Evolutionary conservation across 108 stramenopile genomes (phyloP), one percentile per base, ranked within the genome.

Genomic region (Epipyxis sp.): DNA sequence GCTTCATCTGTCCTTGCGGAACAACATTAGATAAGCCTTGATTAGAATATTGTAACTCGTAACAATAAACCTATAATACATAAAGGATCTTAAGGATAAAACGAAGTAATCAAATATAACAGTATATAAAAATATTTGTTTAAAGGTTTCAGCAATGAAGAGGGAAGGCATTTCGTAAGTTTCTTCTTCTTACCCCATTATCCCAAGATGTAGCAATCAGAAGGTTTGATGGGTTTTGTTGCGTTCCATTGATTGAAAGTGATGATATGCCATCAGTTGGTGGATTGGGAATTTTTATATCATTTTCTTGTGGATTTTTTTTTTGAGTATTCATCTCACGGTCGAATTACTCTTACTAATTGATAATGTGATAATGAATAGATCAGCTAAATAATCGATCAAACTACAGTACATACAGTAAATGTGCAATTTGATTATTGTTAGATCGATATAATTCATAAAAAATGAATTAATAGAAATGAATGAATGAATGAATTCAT

Each of bases 241-340:
- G 10, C 10, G 40, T 25, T 16, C 71, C 71, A 74, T 74, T 74
- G 46, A 74, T 6, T 29, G 71, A 13, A 16, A 74, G 71, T 10
- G 71, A 74, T 3, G 71, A 74, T 3, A 74, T 57, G 42, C 71
- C 10, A 39, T 74, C 71, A 6, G 71, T 6, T 37, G 71, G 71
- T 20, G 71, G 50, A 6, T 6, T 35, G n/a, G 44, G 71, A 16
- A 74, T 32, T 20, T 46, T 74, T 13, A 74, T 32, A 32, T 74
- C 71, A 74, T 32, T 74, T 25, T 46, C 71, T 20, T 74, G 44
- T 40, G 65, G 13, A 42, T 42, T 74, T 39, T 27, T 39, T 39
- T 57, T 27, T n/a, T n/a, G n/a, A n/a, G n/a, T n/a, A n/a, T n/a
- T n/a, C n/a, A n/a, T n/a, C n/a, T n/a, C n/a, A n/a, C n/a, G n/a